These are phyloP conservation scores for Dimargaris verticillata DNA, from an alignment of 192 early-diverging fungal genomes.

Conservation along the genomic window DNA sequence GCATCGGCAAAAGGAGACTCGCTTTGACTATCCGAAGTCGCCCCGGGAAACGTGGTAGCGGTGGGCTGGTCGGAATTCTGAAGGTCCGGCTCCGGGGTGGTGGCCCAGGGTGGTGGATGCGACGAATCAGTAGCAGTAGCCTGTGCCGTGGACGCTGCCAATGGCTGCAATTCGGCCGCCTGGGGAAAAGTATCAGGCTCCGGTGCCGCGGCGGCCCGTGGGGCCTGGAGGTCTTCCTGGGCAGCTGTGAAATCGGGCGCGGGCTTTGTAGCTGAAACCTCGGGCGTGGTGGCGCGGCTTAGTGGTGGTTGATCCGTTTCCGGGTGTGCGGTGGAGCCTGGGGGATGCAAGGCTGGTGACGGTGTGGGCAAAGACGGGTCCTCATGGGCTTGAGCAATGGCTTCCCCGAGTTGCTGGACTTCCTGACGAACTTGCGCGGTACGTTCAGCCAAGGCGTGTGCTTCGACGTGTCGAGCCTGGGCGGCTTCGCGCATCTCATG, in stretches of 20 bases:
- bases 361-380: too few relatives aligned
- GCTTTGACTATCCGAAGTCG: background rate
- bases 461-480: constrained; percentile 17
- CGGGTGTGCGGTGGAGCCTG: too few relatives aligned
- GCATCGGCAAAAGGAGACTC: background rate
- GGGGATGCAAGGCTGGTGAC: too few relatives aligned
- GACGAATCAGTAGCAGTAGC: background rate
- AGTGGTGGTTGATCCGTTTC: too few relatives aligned
- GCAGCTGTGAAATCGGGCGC: constrained; percentile 1
- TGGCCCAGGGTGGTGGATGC: background rate
- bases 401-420: too few relatives aligned
- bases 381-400: too few relatives aligned
- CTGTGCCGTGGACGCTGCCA: background rate
- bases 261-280: too few relatives aligned
- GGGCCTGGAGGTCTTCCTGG: constrained; percentile 14
- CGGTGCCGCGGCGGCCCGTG: constrained; percentile 12
- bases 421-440: constrained; percentile 3
- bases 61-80: constrained; percentile 15
- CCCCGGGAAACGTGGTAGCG: background rate
- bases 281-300: too few relatives aligned
- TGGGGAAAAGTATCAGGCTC: constrained; percentile 3
- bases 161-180: background rate
- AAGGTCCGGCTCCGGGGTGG: constrained; percentile 6
- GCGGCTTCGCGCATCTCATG: constrained; percentile 15
- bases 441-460: constrained; percentile 10